Evolutionary conservation across 176 grass and related monocot species (phyloP).

Genomic region (Aegilops bicornis): DNA sequence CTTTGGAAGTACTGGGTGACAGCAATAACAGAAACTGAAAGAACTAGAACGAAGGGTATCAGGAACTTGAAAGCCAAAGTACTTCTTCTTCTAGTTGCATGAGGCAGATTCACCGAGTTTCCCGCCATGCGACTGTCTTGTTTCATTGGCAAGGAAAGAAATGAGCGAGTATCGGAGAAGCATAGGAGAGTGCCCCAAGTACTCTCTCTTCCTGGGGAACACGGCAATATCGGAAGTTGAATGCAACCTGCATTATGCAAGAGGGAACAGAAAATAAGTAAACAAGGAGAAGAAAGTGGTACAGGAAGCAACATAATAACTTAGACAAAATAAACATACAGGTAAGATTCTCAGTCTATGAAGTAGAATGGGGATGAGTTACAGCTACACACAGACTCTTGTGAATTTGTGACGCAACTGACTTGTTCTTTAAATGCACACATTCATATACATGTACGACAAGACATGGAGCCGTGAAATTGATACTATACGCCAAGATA

Average conservation of each 20-base stretch:
- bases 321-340: not conserved
- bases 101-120: not conserved
- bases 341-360: not conserved
- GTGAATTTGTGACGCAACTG: not conserved
- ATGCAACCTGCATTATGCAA: slow-evolving; percentile 40
- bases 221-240: not conserved
- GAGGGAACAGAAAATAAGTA: slow-evolving; percentile 21
- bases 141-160: slow-evolving; percentile 5
- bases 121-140: slow-evolving; percentile 42
- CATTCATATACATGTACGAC: not conserved
- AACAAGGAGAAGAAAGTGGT: not conserved
- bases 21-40: slow-evolving; percentile 44
- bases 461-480: not conserved
- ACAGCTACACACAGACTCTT: not conserved
- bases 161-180: slow-evolving; percentile 1
- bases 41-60: slow-evolving; percentile 42
- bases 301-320: not conserved
- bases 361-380: not conserved
- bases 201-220: not conserved
- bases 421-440: not conserved
- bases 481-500: not conserved
- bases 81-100: slow-evolving; percentile 28
- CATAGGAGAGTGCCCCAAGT: slow-evolving; percentile 21
- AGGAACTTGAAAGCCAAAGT: slow-evolving; percentile 27
- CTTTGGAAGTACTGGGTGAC: slow-evolving; percentile 50